Evolutionary conservation across 495 filamentous ascomycete species (phyloP).

Genomic region (Penicillium riverlandense): DNA sequence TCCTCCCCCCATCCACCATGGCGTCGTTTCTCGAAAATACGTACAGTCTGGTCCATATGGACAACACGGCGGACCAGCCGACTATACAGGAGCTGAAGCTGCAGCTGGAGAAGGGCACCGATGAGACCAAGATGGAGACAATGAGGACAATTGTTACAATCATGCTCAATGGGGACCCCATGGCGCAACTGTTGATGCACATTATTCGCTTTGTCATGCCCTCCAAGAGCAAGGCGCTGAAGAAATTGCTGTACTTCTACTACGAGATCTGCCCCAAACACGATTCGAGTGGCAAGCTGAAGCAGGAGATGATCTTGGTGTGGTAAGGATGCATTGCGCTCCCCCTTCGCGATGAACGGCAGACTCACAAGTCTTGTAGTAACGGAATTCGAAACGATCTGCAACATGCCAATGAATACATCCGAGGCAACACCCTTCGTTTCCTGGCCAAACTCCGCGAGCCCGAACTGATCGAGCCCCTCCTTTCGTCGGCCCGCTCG

Average conservation of each 20-base stretch:
- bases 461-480: conserved; percentile 90
- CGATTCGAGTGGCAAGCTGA: conserved; percentile 83
- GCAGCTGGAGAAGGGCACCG: conserved; percentile 94
- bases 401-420: conserved; percentile 96
- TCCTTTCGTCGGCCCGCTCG: conserved; percentile 81
- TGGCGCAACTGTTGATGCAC: conserved; percentile 95
- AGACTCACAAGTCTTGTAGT: conserved; percentile 40
- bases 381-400: conserved; percentile 98
- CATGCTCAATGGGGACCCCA: conserved; percentile 97
- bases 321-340: conserved; percentile 55
- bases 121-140: conserved; percentile 94
- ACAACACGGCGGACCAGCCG: conserved; percentile 89
- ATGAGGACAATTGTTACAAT: conserved; percentile 96
- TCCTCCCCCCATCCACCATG: conserved; percentile 55
- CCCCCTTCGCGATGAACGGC: neutral
- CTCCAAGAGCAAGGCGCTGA: conserved; percentile 89
- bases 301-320: conserved; percentile 99
- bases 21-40: conserved; percentile 87
- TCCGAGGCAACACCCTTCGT: conserved; percentile 90
- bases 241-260: conserved; percentile 98
- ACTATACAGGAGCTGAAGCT: conserved; percentile 83
- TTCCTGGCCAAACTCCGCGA: conserved; percentile 97
- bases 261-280: conserved; percentile 98
- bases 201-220: conserved; percentile 99
- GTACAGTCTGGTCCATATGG: conserved; percentile 91